phyloP scores from a whole-genome alignment of 163 green algal species.

The Trebouxia gelatinosa region DNA sequence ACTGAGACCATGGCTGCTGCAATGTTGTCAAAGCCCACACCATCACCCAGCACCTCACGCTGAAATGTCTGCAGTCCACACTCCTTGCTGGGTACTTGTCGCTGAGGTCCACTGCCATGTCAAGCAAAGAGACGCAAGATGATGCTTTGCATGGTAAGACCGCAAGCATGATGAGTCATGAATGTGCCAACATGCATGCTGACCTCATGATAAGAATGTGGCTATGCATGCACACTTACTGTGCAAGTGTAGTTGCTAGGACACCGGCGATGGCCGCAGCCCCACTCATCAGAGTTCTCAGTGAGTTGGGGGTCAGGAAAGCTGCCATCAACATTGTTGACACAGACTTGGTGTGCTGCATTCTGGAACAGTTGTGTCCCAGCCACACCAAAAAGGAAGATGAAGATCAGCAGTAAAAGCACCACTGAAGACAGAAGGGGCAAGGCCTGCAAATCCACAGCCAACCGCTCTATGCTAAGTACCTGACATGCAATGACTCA shows the following conservation, averaged over 20 bases:
- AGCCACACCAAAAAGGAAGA: slow-evolving; percentile 74
- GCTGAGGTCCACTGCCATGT: background rate
- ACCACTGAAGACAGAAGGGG: slow-evolving; percentile 67
- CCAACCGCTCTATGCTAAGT: too few relatives aligned
- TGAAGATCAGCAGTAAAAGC: slow-evolving; percentile 69
- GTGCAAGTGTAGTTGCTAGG: slow-evolving; percentile 55
- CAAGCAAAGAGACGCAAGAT: too few relatives aligned
- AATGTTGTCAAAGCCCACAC: slow-evolving; percentile 74
- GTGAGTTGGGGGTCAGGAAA: slow-evolving; percentile 22
- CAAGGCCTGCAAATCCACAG: slow-evolving; percentile 59
- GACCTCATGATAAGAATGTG: background rate
- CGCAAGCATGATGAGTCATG: background rate
- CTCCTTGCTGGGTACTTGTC: background rate
- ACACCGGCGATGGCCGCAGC: slow-evolving; percentile 59
- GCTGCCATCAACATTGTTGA: slow-evolving; percentile 29
- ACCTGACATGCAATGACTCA: too few relatives aligned
- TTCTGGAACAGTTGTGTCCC: slow-evolving; percentile 60
- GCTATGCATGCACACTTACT: slow-evolving; percentile 6
- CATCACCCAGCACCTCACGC: slow-evolving; percentile 33
- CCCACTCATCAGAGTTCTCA: slow-evolving; percentile 54
- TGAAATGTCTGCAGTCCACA: slow-evolving; percentile 26
- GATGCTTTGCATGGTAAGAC: background rate
- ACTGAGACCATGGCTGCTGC: slow-evolving; percentile 63
- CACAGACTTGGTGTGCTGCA: slow-evolving; percentile 55
- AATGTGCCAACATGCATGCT: background rate